Conservation (phyloP, 345 rosid species). For the Gossypium arboreum region DNA sequence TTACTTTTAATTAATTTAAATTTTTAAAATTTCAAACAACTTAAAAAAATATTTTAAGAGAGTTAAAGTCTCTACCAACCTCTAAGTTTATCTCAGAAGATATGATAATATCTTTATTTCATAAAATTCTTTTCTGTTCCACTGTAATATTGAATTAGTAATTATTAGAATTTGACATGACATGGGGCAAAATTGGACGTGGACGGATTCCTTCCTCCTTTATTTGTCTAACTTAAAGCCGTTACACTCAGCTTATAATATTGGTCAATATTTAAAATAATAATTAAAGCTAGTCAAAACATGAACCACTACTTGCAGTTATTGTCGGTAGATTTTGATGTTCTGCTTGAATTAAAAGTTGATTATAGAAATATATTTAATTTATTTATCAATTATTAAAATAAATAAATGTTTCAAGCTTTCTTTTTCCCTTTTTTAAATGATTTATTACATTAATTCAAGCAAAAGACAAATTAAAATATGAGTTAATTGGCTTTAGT, state of each 20-base stretch:
- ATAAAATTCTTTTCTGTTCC: too few species aligned
- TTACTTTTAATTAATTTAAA: too few species aligned
- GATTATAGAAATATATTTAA: too few species aligned
- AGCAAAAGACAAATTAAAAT: not conserved
- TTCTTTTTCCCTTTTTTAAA: too few species aligned
- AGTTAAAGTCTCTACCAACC: rapidly evolving
- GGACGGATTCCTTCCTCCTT: not conserved
- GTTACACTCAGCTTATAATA: not conserved
- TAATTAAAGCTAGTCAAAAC: not conserved
- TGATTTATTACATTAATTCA: not conserved
- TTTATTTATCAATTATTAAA: too few species aligned
- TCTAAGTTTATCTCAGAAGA: rapidly evolving
- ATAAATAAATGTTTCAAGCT: too few species aligned
- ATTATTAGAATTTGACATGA: not conserved
- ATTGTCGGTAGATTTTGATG: not conserved
- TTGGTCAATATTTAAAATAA: not conserved
- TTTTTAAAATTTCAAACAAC: rapidly evolving
- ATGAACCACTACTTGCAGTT: not conserved
- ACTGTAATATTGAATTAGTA: too few species aligned
- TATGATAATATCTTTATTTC: rapidly evolving
- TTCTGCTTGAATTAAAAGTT: not conserved
- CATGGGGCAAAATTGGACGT: not conserved
- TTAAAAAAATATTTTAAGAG: too few species aligned
- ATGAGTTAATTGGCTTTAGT: not conserved
- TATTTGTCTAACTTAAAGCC: not conserved